phyloP scores from a whole-genome alignment of 1,139 yeast species.

The Pichia sp. region DNA sequence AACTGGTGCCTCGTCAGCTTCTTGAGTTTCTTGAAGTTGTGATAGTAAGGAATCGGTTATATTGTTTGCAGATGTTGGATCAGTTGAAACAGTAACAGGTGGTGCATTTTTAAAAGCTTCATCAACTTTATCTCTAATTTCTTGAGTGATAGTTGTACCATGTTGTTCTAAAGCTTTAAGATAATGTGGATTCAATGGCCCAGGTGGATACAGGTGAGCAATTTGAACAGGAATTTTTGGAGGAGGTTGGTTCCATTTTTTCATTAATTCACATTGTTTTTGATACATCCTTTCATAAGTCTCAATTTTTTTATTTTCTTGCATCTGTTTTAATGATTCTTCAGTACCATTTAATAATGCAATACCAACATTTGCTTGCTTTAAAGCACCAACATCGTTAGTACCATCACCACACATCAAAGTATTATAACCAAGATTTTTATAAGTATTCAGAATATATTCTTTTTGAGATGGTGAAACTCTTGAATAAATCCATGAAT shows the following conservation, averaged over 20 bases:
- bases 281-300: conserved; percentile 64
- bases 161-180: conserved; percentile 77
- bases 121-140: conserved; percentile 55
- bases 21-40: conserved; percentile 53
- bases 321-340: conserved; percentile 84
- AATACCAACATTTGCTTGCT: conserved; percentile 97
- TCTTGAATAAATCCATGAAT: conserved; percentile 96
- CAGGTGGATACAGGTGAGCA: conserved; percentile 96
- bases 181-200: conserved; percentile 84
- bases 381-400: conserved; percentile 97
- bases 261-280: conserved; percentile 74
- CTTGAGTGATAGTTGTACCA: conserved; percentile 67
- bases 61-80: conserved; percentile 15
- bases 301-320: conserved; percentile 70
- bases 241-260: conserved; percentile 73
- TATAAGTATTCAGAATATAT: conserved; percentile 74
- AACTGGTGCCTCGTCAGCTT: conserved; percentile 83
- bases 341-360: conserved; percentile 96
- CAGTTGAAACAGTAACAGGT: conserved; percentile 15
- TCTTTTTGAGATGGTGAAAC: conserved; percentile 97
- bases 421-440: conserved; percentile 85
- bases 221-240: conserved; percentile 83
- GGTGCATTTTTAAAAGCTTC: conserved; percentile 38
- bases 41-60: conserved; percentile 60
- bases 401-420: conserved; percentile 99